A percentile compares a stretch with the other conserved stretches of the same genome.
Evolutionary conservation across 306 rosid genomes (phyloP).

Genomic region (Spatholobus suberectus): DNA sequence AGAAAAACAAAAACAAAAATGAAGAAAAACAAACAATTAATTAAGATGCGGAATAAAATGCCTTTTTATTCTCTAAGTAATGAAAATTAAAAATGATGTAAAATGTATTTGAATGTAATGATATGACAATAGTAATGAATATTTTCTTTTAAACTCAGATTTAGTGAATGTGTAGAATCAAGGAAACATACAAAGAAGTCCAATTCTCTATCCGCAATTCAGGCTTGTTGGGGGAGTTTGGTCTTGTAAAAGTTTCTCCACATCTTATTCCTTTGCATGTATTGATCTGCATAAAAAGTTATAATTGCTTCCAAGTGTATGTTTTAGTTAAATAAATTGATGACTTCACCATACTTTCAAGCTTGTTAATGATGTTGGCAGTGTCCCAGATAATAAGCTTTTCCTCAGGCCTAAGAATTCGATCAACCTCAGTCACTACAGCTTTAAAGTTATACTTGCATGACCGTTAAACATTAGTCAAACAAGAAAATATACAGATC

Average conservation of each 20-base stretch:
- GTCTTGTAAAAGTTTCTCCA: slow-evolving; percentile 68
- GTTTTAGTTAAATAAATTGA: too few relatives aligned
- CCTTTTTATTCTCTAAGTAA: background rate
- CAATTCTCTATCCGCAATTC: slow-evolving; percentile 79
- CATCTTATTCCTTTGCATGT: slow-evolving; percentile 78
- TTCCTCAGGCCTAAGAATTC: slow-evolving; percentile 94
- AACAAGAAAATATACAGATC: slow-evolving; percentile 4
- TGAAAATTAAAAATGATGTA: background rate
- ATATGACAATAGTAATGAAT: too few relatives aligned
- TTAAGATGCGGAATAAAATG: background rate
- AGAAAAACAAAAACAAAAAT: too few relatives aligned
- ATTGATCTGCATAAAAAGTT: slow-evolving; percentile 56
- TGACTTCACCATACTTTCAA: slow-evolving; percentile 69
- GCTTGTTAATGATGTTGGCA: slow-evolving; percentile 62
- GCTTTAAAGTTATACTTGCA: slow-evolving; percentile 77
- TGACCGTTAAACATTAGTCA: slow-evolving; percentile 24
- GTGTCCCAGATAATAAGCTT: slow-evolving; percentile 82
- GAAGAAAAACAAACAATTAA: background rate
- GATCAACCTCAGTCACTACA: slow-evolving; percentile 84
- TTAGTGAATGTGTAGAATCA: background rate
- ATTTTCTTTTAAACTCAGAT: background rate
- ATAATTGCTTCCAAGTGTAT: too few relatives aligned
- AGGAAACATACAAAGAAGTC: slow-evolving; percentile 63
- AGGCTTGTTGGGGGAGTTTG: slow-evolving; percentile 71
- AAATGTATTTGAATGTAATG: background rate